Conservation (phyloP, 805 yeast genomes). For the Metschnikowia koreensis region DNA sequence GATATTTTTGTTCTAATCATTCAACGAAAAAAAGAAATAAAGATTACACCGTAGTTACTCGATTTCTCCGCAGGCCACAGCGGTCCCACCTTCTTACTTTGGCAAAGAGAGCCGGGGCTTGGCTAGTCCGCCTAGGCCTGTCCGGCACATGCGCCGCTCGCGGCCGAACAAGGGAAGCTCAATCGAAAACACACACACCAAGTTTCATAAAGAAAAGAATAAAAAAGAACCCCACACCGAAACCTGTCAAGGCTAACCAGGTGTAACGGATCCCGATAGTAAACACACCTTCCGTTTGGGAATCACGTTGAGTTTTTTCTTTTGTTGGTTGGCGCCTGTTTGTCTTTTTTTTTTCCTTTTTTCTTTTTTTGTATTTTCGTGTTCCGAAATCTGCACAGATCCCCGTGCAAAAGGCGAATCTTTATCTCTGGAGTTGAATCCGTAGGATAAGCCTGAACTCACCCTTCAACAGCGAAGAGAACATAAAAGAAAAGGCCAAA, state of each 20-base stretch:
- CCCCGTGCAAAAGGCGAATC: too few species aligned
- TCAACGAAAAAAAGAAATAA: too few species aligned
- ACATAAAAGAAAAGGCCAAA: too few species aligned
- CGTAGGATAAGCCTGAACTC: too few species aligned
- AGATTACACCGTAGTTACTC: too few species aligned
- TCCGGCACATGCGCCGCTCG: conserved; percentile 6
- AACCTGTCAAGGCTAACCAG: conserved; percentile 5
- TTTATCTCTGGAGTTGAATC: too few species aligned
- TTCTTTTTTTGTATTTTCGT: neutral
- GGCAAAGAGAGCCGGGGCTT: neutral
- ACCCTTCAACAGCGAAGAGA: too few species aligned
- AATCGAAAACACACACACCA: conserved; percentile 5
- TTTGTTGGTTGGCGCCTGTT: neutral
- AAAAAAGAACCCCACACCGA: neutral
- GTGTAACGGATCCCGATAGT: conserved; percentile 2
- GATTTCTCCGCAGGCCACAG: too few species aligned
- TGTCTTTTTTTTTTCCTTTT: neutral
- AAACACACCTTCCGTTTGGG: conserved; percentile 1
- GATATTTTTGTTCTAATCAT: too few species aligned
- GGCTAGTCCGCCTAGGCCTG: neutral
- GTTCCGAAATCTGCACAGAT: too few species aligned
- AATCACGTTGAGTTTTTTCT: neutral
- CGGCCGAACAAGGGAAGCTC: conserved; percentile 11
- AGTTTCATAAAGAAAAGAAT: neutral
- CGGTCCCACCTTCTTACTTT: neutral